Evolutionary conservation across 768 basidiomycete genomes (phyloP), one percentile per base, ranked within the genome.

Genomic region (Trametes punicea): DNA sequence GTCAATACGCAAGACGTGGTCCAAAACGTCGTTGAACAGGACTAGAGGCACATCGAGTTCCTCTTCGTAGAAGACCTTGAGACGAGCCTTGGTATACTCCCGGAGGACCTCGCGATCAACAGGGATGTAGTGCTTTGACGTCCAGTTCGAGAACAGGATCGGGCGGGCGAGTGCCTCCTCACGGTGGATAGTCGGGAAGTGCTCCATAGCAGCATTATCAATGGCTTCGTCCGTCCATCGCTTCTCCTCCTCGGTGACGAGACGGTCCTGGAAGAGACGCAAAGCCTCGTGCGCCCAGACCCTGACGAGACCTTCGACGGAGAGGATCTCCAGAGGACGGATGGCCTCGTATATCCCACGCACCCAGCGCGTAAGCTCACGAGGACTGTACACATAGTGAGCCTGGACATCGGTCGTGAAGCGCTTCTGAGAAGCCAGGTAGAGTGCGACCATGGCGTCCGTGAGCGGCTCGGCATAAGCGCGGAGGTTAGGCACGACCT

Each of bases 131-230:
- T 98, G 75, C 74, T 95, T 93, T 9, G 96, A 95, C 1, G 96
- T 98, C 97, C 97, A 99, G 70, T 98, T 98, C 20, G 97, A 98
- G 79, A 94, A 99, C 33, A 99, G 74, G 62, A 99, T 94, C 0
- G 97, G 97, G 15, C 97, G 84, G 29, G 62, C 71, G 25, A 99
- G 80, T 1, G 97, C 93, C 67, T 97, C 93, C 23, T 87, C 85
- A 38, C 80, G 80, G 68, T 91, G 85, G 70, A 97, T 89, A 2
- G 90, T 94, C 0, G 94, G 95, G 86, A 99, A 99, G 70, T 97
- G 87, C 58, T 86, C 80, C 76, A 88, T 77, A 0, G 96, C 96
- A 18, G 82, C 82, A 21, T 76, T 64, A 69, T 99, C 93, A 58
- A 98, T 89, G 62, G 87, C 81, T 58, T 94, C 90, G 66, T 98